Evolutionary conservation across 345 rosid genomes (phyloP).

Genomic region (Brassica carinata): DNA sequence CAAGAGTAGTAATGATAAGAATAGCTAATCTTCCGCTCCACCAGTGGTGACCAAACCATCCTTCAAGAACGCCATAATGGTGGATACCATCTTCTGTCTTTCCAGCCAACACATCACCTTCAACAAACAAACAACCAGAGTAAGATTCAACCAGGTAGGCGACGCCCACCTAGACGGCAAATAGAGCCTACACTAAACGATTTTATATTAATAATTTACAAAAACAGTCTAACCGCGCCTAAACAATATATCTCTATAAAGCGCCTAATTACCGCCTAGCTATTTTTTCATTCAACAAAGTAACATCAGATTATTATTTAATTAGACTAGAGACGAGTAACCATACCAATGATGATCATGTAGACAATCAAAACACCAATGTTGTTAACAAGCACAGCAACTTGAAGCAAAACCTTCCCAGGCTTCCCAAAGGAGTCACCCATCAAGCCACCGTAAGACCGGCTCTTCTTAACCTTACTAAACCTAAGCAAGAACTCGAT

Average conservation of each 20-base stretch:
- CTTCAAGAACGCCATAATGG: slow-evolving; percentile 84
- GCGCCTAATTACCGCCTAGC: background rate
- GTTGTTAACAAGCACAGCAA: slow-evolving; percentile 70
- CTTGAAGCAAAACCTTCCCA: slow-evolving; percentile 70
- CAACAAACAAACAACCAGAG: slow-evolving; percentile 9
- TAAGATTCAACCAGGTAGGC: background rate
- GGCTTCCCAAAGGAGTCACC: slow-evolving; percentile 79
- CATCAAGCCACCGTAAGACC: slow-evolving; percentile 84
- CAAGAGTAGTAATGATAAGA: slow-evolving; percentile 70
- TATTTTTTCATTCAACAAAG: background rate
- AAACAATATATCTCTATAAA: background rate
- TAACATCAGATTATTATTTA: background rate
- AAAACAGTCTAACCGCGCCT: background rate
- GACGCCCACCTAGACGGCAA: background rate
- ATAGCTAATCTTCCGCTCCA: slow-evolving; percentile 73
- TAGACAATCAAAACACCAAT: slow-evolving; percentile 88
- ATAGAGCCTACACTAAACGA: background rate
- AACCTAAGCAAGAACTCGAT: slow-evolving; percentile 82
- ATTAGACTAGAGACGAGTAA: background rate
- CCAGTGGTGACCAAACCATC: slow-evolving; percentile 89
- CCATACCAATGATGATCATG: slow-evolving; percentile 82
- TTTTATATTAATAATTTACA: too few relatives aligned
- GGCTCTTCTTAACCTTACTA: slow-evolving; percentile 60
- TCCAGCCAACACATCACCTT: slow-evolving; percentile 84
- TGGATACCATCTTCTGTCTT: slow-evolving; percentile 77